Evolutionary conservation across 2,329 filamentous ascomycete species (phyloP), one percentile per base, ranked within the genome.

Genomic region (Hymenoscyphus occultus): DNA sequence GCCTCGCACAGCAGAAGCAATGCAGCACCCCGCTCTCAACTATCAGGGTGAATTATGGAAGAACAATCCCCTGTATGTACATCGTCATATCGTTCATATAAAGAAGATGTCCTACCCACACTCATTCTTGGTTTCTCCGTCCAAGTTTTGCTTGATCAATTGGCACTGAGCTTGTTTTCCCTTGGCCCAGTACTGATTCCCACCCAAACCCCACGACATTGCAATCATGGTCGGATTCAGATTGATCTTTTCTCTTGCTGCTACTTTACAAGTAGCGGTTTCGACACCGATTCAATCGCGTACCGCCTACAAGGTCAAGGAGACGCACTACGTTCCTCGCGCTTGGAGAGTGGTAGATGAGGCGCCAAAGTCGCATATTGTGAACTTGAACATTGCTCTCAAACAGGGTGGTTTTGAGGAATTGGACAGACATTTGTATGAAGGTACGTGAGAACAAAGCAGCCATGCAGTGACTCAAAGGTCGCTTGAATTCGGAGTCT

Each of bases 311-410:
- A 74, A 76, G 9, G 78, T 87, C 68, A 88, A 87, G 75, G 84
- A 87, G 67, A 77, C 77, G 16, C 84, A 87, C 73, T 71, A 74
- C 68, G 80, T 83, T 5, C 84, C 85, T 2, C 74, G 76, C 19
- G 77, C 76, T 64, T 88, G 85, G 85, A 78, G 74, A 13, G 78
- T 78, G 63, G 72, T 82, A 56, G 79, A 78, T 39, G 75, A 78
- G 32, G 81, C 84, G 0, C 78, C 82, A 35, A 78, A 78, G 45
- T 75, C 78, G 19, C 80, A 83, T 65, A 75, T 79, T 31, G 80
- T 87, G 66, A 76, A 83, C 57, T 74, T 88, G 60, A 81, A 85
- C 59, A 86, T 88, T 71, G 85, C 82, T 54, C 73, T 88, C 67
- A 86, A 83, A 78, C 85, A 87, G 73, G 78, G 79, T 65, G 81